Evolutionary conservation across 768 basidiomycete genomes (phyloP), one percentile per base, ranked within the genome.

Genomic region (Epithele typhae): DNA sequence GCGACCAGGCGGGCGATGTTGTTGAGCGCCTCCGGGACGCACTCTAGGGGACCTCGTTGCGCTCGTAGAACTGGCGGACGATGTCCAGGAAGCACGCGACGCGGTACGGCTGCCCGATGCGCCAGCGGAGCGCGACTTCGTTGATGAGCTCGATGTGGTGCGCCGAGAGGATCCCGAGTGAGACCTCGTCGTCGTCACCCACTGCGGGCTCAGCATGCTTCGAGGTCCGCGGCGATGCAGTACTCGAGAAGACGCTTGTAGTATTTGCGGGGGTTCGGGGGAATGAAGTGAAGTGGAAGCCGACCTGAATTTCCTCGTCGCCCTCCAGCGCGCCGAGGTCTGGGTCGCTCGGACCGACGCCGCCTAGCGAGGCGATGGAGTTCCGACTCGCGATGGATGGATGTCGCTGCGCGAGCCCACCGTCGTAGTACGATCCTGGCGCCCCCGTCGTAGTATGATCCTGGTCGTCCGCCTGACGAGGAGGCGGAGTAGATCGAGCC

Each of bases 141-240:
- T 84, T 85, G 55, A 97, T 77, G 30, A 99, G 70, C 46, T 88
- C 86, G 34, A 91, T 73, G 61, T 97, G 91, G 10, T 76, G 62
- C 1, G 77, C 61, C 3, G 91, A 91, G 15, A 99, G 68, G 46
- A 99, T 97, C 6, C 91, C 89, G 30, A 98, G 70, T 0, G 93
- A 90, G 14, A 99, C 95, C 68, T 98, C 93, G 55, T 97, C 91
- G 56, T 91, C 87, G 55, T 92, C 91, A 37, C 92, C 86, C n/a
- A 97, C 84, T 47, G 88, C 87, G 4, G 87, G 37, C 86, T 86
- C 40, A 87, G 74, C 88, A 99, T 92, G 83, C 78, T 59, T 92
- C 90, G 48, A 98, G 71, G 63, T 99, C 96, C 22, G 78, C 75
- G 21, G 84, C 74, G 37, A 99, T 78, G 60, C 92, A 92, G 45